phyloP scores from a whole-genome alignment of 1,284 basidiomycete genomes.

The Coniferiporia weirii region DNA sequence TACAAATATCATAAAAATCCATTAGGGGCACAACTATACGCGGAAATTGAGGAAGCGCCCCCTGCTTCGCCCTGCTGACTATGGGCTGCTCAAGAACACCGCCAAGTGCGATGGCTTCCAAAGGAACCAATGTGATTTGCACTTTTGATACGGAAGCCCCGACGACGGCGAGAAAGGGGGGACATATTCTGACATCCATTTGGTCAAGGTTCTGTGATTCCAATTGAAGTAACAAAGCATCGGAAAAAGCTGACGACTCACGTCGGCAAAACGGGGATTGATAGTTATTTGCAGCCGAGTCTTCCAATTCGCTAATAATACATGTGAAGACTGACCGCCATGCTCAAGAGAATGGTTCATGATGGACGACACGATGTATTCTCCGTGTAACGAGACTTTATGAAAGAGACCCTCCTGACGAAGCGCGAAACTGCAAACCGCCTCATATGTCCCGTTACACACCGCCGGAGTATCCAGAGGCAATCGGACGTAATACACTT shows the following conservation, averaged over 20 bases:
- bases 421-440: slow-evolving; percentile 7
- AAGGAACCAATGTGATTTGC: slow-evolving; percentile 12
- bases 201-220: slow-evolving; percentile 7
- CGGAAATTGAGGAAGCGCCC: slow-evolving; percentile 10
- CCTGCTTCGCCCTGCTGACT: slow-evolving; percentile 7
- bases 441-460: slow-evolving; percentile 5
- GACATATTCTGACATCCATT: slow-evolving; percentile 16
- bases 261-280: slow-evolving; percentile 6
- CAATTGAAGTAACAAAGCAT: background rate
- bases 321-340: slow-evolving; percentile 8
- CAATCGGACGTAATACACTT: slow-evolving; percentile 13
- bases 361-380: slow-evolving; percentile 13
- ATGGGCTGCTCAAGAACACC: slow-evolving; percentile 8
- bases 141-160: slow-evolving; percentile 8
- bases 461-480: slow-evolving; percentile 6
- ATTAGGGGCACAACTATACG: slow-evolving; percentile 6
- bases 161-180: slow-evolving; percentile 11
- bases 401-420: slow-evolving; percentile 15
- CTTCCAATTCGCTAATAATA: slow-evolving; percentile 18
- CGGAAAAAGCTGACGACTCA: background rate
- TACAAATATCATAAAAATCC: slow-evolving; percentile 18
- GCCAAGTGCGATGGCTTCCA: slow-evolving; percentile 10
- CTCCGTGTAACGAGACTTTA: slow-evolving; percentile 18
- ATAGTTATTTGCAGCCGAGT: slow-evolving; percentile 14
- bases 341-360: slow-evolving; percentile 1